Percentiles rank a stretch among this genome's conserved stretches.
These are phyloP conservation scores for Penicillium samsonianum DNA, from an alignment of 495 filamentous ascomycete genomes.

Conservation along the genomic window DNA sequence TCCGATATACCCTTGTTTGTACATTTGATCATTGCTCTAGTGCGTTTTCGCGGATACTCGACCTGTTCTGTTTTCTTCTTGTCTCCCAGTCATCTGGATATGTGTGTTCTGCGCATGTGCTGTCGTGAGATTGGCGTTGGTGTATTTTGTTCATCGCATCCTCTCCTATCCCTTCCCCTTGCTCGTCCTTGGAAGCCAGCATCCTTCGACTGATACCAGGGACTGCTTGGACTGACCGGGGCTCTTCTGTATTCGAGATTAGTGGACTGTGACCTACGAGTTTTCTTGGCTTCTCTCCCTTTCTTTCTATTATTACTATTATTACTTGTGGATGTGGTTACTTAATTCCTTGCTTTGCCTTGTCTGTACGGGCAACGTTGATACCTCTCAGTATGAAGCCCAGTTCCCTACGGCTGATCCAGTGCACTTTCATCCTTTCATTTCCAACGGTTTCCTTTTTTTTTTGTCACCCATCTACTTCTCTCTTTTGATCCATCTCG, in stretches of 20 bases:
- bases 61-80: conserved; percentile 26
- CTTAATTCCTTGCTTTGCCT: conserved; percentile 30
- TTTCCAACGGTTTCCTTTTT: conserved; percentile 8
- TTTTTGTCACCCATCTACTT: conserved; percentile 3
- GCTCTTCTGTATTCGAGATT: conserved; percentile 37
- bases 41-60: conserved; percentile 27
- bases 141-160: conserved; percentile 35
- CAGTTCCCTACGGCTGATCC: conserved; percentile 11
- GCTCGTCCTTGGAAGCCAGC: conserved; percentile 16
- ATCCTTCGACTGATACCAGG: conserved; percentile 4
- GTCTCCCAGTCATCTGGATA: conserved; percentile 34
- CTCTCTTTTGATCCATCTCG: conserved; percentile 20
- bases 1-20: conserved; percentile 53
- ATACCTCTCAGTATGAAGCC: conserved; percentile 18
- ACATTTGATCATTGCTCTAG: conserved; percentile 40
- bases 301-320: conserved; percentile 38
- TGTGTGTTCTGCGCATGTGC: conserved; percentile 30
- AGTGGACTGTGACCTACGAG: conserved; percentile 41
- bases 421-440: conserved; percentile 15
- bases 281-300: conserved; percentile 30
- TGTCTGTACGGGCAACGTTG: conserved; percentile 9
- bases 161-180: conserved; percentile 33
- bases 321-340: conserved; percentile 37
- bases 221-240: conserved; percentile 13
- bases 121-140: conserved; percentile 47